These are phyloP conservation scores for Dissophora globulifera DNA, from an alignment of 192 early-diverging fungal genomes.

Conservation along the genomic window DNA sequence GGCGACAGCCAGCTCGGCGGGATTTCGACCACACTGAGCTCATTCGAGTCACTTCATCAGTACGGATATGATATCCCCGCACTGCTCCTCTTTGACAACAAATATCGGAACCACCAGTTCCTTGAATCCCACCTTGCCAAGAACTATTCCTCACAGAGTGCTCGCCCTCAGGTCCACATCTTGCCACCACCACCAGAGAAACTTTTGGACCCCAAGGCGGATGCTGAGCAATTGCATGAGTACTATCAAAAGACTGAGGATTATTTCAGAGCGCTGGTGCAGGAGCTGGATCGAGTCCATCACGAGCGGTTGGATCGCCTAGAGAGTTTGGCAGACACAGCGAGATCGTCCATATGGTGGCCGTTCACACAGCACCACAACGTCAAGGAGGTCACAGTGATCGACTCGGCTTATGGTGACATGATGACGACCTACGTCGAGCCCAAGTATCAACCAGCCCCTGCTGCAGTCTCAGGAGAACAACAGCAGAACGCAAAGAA, in stretches of 20 bases:
- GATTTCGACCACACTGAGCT: conserved; percentile 81
- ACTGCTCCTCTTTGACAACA: conserved; percentile 72
- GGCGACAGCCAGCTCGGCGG: conserved; percentile 85
- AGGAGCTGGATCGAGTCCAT: conserved; percentile 60
- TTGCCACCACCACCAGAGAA: conserved; percentile 62
- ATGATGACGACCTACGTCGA: conserved; percentile 65
- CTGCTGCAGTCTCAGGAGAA: too few species aligned
- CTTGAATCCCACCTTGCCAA: conserved; percentile 47
- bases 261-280: conserved; percentile 56
- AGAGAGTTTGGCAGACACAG: conserved; percentile 62
- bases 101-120: conserved; percentile 69
- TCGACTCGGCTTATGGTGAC: conserved; percentile 81
- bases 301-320: conserved; percentile 63
- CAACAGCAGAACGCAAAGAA: neutral
- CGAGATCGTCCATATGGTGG: conserved; percentile 75
- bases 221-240: conserved; percentile 63
- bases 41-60: conserved; percentile 75
- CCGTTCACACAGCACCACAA: conserved; percentile 81
- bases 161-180: conserved; percentile 40
- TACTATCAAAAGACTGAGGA: conserved; percentile 67
- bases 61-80: conserved; percentile 77
- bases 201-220: conserved; percentile 49
- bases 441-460: conserved; percentile 15
- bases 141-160: conserved; percentile 7
- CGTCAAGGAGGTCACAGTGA: conserved; percentile 68